Base-by-base conservation (phyloP, 2,329 filamentous ascomycete genomes). In the Bipolaris gigantea region DNA sequence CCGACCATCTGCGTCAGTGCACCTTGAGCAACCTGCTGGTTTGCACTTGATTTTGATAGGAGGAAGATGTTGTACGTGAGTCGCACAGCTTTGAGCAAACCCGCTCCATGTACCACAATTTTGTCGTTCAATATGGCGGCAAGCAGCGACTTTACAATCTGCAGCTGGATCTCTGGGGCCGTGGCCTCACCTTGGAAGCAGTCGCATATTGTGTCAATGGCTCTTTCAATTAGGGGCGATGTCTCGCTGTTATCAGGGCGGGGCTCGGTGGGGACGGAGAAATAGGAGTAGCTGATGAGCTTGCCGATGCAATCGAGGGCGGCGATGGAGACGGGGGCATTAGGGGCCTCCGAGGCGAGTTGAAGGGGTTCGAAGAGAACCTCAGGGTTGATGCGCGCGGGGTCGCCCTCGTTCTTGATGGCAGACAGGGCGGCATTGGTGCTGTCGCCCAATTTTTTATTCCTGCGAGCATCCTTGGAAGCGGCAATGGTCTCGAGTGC, bases 41-140 rank as follows among this genome's bases (percentile, higher is more conserved):
- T 99, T 52, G 91, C 86, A 60, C 89, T 95, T 60, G 88, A 96
- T 71, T 94, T 92, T 62, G 93, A 97, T 46, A 97, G 85, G 56
- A 99, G 82, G 75, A 99, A 99, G 65, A 99, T 95, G 79, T 99
- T 99, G 81, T 99, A 99, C 54, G 97, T 96, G 75, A 97, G 91
- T 64, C 94, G 89, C 61, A 99, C 92, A 50, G 94, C 93, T 79
- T 99, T 99, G 61, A 99, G 82, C 58, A 99, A 82, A 60, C 94
- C 95, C 34, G 94, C 93, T 55, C 94, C 94, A 73, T 99, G 94
- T 2, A 99, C 95, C 39, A 99, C 92, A 61, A 97, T 96, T 79
- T 97, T 99, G 79, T 99, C 94, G 72, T 97, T 97, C 61, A 99
- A 80, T 13, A 99, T 94, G 13, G 95, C 95, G 13, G 94, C 92